Evolutionary conservation across 345 rosid species (phyloP).

Genomic region (Draba incana): DNA sequence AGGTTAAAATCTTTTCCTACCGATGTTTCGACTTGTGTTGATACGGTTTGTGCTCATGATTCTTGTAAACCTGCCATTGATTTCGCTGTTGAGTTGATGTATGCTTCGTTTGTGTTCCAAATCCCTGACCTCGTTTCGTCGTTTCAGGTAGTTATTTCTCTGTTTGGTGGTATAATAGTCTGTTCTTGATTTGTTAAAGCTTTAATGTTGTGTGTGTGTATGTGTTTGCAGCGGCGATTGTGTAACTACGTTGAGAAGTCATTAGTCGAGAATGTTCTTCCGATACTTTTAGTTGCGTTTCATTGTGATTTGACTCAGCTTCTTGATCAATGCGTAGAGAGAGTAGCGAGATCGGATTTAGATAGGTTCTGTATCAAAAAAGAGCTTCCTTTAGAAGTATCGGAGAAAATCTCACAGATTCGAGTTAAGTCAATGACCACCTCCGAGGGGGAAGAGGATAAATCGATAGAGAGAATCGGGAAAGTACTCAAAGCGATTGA

Average conservation of each 20-base stretch:
- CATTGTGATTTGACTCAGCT: constrained; percentile 79
- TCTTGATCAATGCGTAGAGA: constrained; percentile 67
- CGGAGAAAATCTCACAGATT: constrained; percentile 55
- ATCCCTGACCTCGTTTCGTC: constrained; percentile 77
- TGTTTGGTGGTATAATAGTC: neutral
- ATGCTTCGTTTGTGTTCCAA: constrained; percentile 75
- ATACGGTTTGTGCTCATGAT: constrained; percentile 70
- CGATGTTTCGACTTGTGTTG: constrained; percentile 85
- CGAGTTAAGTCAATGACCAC: constrained; percentile 45
- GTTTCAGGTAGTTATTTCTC: constrained; percentile 79
- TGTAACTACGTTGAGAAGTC: constrained; percentile 78
- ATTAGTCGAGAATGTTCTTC: constrained; percentile 72
- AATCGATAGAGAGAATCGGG: constrained; percentile 63
- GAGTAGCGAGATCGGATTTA: constrained; percentile 84
- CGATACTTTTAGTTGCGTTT: constrained; percentile 81
- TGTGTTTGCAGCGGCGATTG: constrained; percentile 68
- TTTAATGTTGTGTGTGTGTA: constrained; percentile 17
- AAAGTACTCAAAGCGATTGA: constrained; percentile 91
- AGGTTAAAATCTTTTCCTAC: constrained; percentile 69
- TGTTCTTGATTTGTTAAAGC: constrained; percentile 12
- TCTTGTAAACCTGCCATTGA: constrained; percentile 83
- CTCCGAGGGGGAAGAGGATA: constrained; percentile 45
- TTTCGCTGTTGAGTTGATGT: constrained; percentile 85
- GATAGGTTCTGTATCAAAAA: constrained; percentile 71
- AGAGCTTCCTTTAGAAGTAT: constrained; percentile 78